Evolutionary conservation across 495 filamentous ascomycete species (phyloP), one percentile per base, ranked within the genome.

Genomic region (Podospora pseudoanserina): DNA sequence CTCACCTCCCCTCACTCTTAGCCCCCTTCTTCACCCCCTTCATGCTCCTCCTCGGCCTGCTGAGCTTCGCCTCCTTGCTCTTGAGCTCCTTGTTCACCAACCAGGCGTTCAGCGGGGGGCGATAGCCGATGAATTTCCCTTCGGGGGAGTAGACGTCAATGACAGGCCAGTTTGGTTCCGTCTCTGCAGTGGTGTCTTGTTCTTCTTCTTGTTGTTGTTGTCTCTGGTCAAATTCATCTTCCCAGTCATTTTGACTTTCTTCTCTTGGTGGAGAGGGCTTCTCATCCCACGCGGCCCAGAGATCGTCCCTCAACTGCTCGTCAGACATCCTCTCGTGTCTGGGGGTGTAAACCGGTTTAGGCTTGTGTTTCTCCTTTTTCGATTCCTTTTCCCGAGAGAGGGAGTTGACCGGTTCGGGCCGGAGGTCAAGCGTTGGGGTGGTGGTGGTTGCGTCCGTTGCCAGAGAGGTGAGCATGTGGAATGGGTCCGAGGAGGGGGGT

Each of bases 111-210:
- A 99, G 90, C 2, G 93, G 89, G 69, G 70, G 75, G 54, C 95
- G 83, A 3, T 79, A 75, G 3, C 84, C 90, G 30, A 98, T 82
- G 69, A 90, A 92, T 76, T 86, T 87, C 1, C 95, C 95, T 56
- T 93, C 84, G 0, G 96, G 95, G 54, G 85, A 92, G 72, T 89
- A 96, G 1, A 98, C 86, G 69, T 98, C 95, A 5, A 99, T 83
- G 20, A 86, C 82, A 3, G 92, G 93, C 75, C 85, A 88, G 26
- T 77, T 78, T 2, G 70, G 68, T 72, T 75, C 68, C 11, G 32
- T 59, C 5, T 63, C 60, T 19, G 65, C 63, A 26, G 77, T 27
- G 85, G 77, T 27, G 85, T 84, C 0, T 84, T 83, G 68, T 87
- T 65, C 79, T 67, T 79, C 39, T 49, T 5, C 20, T 20, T 19